These are phyloP conservation scores for Blastosporella zonata DNA, from an alignment of 1,284 basidiomycete genomes.

Conservation along the genomic window DNA sequence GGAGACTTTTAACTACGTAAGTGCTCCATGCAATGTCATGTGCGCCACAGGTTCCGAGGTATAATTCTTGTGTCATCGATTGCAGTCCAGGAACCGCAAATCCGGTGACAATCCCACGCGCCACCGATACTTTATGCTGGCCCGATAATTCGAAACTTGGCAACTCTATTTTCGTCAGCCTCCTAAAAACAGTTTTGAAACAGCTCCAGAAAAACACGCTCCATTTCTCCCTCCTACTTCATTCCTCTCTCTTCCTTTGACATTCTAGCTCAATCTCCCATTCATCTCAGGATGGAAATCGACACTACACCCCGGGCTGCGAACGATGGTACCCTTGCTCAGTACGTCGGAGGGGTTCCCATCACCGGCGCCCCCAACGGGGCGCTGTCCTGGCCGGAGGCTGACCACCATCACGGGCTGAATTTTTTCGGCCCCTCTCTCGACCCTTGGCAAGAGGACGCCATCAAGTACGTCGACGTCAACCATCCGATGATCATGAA, in stretches of 20 bases:
- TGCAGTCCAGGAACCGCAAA: background rate
- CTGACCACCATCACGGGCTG: slow-evolving; percentile 13
- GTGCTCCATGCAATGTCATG: too few species aligned
- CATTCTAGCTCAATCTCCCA: slow-evolving; percentile 1
- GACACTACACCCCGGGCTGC: slow-evolving; percentile 13
- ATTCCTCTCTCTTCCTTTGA: slow-evolving; percentile 4
- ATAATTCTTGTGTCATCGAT: too few species aligned
- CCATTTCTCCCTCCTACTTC: slow-evolving; percentile 2
- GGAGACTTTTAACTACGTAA: too few species aligned
- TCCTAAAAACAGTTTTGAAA: slow-evolving; percentile 13
- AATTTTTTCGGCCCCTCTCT: slow-evolving; percentile 7
- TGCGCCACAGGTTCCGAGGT: background rate
- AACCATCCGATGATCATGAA: slow-evolving; percentile 13
- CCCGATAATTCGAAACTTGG: slow-evolving; percentile 7
- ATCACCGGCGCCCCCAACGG: background rate
- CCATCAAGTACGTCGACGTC: slow-evolving; percentile 10
- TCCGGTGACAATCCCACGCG: background rate
- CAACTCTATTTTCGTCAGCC: slow-evolving; percentile 15
- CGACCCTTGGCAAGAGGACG: slow-evolving; percentile 13
- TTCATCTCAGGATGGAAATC: slow-evolving; percentile 17
- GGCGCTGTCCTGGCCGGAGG: slow-evolving; percentile 13
- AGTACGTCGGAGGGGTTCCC: slow-evolving; percentile 9
- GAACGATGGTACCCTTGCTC: slow-evolving; percentile 9
- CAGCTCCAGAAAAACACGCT: slow-evolving; percentile 10
- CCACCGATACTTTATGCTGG: background rate